Conservation (phyloP, 1,284 basidiomycete species). For the Cryptococcus deneoformans region DNA sequence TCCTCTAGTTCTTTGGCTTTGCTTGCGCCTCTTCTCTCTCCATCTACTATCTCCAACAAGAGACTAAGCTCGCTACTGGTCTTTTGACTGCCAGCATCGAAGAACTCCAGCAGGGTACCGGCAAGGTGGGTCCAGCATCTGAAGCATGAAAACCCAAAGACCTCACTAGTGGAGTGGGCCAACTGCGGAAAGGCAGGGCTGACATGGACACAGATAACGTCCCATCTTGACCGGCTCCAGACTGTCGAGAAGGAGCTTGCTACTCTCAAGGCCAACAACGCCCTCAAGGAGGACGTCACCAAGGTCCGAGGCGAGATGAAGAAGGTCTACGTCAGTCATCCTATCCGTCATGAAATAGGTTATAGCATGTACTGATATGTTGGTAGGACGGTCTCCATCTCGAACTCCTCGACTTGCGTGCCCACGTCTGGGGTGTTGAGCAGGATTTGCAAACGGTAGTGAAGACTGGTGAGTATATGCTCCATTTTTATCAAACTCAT, state of each 20-base stretch:
- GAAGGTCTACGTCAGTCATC: conserved; percentile 62
- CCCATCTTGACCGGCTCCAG: conserved; percentile 79
- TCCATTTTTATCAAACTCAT: background rate
- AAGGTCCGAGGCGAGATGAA: conserved; percentile 74
- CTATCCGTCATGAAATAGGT: background rate
- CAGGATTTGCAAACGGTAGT: conserved; percentile 48
- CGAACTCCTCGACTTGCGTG: conserved; percentile 47
- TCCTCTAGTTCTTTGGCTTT: conserved; percentile 64
- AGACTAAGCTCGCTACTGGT: conserved; percentile 81
- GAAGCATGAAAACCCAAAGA: no score
- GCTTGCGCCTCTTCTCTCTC: conserved; percentile 72
- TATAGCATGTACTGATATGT: background rate
- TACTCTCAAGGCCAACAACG: conserved; percentile 62
- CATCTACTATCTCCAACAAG: conserved; percentile 81
- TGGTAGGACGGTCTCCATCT: conserved; percentile 49
- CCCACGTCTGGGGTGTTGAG: conserved; percentile 51
- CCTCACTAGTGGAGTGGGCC: no score
- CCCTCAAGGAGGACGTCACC: conserved; percentile 73
- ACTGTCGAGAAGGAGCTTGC: conserved; percentile 84
- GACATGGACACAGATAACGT: conserved; percentile 61
- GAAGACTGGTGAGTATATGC: conserved; percentile 40
- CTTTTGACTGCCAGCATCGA: conserved; percentile 80
- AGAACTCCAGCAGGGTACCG: conserved; percentile 77
- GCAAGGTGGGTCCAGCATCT: conserved; percentile 58
- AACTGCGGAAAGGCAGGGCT: background rate